Evolutionary conservation across 345 rosid species (phyloP).

Genomic region (Toxicodendron radicans): DNA sequence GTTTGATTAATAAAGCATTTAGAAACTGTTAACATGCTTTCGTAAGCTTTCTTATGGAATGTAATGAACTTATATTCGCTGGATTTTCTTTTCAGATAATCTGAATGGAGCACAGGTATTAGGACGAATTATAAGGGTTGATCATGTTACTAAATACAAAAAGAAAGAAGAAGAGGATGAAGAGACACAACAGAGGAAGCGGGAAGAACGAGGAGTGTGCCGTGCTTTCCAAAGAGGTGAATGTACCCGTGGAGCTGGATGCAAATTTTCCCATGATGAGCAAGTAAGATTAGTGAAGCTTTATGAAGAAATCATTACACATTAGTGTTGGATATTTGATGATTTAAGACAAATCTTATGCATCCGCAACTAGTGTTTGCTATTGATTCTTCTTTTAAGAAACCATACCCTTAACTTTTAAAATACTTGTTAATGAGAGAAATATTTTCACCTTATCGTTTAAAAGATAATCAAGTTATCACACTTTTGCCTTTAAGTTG

Average conservation of each 20-base stretch:
- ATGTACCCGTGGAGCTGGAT: constrained; percentile 80
- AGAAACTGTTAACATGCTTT: background rate
- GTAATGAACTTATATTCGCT: background rate
- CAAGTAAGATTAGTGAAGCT: constrained; percentile 47
- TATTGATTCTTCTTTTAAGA: background rate
- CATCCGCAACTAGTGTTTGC: background rate
- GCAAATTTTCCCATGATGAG: constrained; percentile 87
- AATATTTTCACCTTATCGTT: background rate
- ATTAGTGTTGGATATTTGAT: background rate
- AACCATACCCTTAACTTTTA: background rate
- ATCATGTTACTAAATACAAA: constrained; percentile 65
- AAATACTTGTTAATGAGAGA: background rate
- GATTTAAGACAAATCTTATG: background rate
- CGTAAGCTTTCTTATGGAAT: background rate
- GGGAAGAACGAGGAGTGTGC: constrained; percentile 92
- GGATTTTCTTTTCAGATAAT: constrained; percentile 54
- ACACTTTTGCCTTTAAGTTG: background rate
- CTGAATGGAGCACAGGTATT: constrained; percentile 74
- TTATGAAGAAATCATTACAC: background rate
- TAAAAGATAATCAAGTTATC: background rate
- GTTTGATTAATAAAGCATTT: background rate
- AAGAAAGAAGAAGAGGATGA: constrained; percentile 94
- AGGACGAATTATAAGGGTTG: constrained; percentile 73
- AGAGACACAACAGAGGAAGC: constrained; percentile 55
- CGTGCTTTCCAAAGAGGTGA: constrained; percentile 93